Evolutionary conservation across 768 basidiomycete genomes (phyloP), one percentile per base, ranked within the genome.

Genomic region (Gyrodon lividus): DNA sequence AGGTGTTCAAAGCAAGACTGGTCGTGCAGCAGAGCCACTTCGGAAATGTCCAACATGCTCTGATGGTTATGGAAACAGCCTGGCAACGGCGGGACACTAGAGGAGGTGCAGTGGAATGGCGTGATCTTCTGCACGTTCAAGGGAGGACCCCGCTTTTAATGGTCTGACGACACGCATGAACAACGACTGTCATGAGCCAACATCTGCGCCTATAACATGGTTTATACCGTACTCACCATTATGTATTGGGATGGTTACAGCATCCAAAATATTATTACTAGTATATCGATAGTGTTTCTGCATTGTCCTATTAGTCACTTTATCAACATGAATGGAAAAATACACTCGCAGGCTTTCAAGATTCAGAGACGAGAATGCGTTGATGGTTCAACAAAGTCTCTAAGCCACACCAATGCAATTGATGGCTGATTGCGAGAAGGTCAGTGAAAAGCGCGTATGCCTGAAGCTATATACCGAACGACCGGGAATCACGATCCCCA

Each of bases 61-160:
- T 81, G 35, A 72, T 78, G 55, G 66, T 84, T 55, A 83, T 89
- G 81, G 83, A 88, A 62, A 74, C 78, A 1, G 74, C 86, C 7
- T 88, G 86, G 86, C 83, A 84, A 54, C 79, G 78, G 54, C 77
- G 86, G 37, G 84, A 86, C 59, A 74, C 74, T 39, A 70, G 74
- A 51, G 76, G 79, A 26, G 74, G 72, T 34, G 67, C 74, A 16
- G 75, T 82, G 45, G 83, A 86, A 67, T 76, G 87, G 73, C 77
- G 83, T 33, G 80, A 86, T 46, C 78, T 78, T 24, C 52, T 69
- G 54, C 67, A 70, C 40, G 49, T 69, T 17, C 67, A 69, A 48
- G 69, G 67, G 14, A 62, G 64, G 49, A 39, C 52, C 39, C 56
- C 59, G 5, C 63, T 69, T 42, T 58, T 70, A 22, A 57, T 72